phyloP scores from a whole-genome alignment of 2,329 filamentous ascomycete species.

The Ophiocordyceps robertsii region DNA sequence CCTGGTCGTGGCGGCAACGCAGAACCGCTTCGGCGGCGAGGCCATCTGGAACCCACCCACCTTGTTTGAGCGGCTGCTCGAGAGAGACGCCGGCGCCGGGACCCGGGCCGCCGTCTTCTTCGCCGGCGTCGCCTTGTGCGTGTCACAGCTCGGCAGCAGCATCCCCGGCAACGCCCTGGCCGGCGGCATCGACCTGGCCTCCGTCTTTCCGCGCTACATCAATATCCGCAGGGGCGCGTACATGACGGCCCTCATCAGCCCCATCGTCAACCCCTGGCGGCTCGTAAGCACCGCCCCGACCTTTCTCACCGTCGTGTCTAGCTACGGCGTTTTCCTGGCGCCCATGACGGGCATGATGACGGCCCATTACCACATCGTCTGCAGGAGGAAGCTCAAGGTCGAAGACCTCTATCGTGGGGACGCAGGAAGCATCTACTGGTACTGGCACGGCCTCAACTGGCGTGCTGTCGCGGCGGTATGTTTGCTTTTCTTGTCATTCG shows the following conservation, averaged over 20 bases:
- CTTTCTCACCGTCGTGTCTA: constrained; percentile 21
- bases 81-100: constrained; percentile 15
- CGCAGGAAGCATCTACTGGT: constrained; percentile 24
- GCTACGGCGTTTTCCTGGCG: constrained; percentile 23
- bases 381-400: constrained; percentile 19
- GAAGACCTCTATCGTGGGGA: constrained; percentile 20
- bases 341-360: constrained; percentile 27
- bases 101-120: constrained; percentile 25
- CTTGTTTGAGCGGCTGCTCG: constrained; percentile 18
- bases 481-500: background rate
- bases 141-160: constrained; percentile 24
- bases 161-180: constrained; percentile 22
- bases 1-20: constrained; percentile 24
- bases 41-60: constrained; percentile 24
- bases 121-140: constrained; percentile 19
- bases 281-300: constrained; percentile 22
- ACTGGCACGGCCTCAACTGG: constrained; percentile 24
- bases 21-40: constrained; percentile 19
- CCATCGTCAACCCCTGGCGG: constrained; percentile 23
- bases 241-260: constrained; percentile 20
- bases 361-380: constrained; percentile 19
- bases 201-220: constrained; percentile 21
- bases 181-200: constrained; percentile 25
- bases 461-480: constrained; percentile 24
- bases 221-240: constrained; percentile 25